Percentiles rank a stretch among this genome's conserved stretches.
phyloP scores from a whole-genome alignment of 331 rosid species.

The Pyrus hybrid region DNA sequence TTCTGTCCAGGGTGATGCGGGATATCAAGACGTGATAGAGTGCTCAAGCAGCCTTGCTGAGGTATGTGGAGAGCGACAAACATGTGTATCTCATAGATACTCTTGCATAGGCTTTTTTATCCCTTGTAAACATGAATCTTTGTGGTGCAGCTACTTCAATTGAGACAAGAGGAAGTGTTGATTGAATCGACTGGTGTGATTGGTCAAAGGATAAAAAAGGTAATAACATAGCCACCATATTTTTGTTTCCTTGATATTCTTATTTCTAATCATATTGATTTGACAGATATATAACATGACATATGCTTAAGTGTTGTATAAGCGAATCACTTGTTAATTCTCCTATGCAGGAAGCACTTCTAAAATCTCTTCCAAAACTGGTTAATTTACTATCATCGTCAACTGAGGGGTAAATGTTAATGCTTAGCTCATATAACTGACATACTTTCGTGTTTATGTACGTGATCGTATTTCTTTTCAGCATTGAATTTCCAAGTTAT shows the following conservation, averaged over 20 bases:
- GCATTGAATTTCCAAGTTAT: not conserved
- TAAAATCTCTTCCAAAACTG: conserved; percentile 40
- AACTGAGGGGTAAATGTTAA: conserved; percentile 25
- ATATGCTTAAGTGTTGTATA: not conserved
- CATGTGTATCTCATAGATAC: not conserved
- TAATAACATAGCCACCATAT: conserved; percentile 16
- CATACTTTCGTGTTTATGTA: not conserved
- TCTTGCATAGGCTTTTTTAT: not conserved
- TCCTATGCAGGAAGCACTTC: conserved; percentile 38
- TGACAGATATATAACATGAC: not conserved
- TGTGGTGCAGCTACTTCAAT: conserved; percentile 50
- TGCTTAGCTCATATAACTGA: not conserved
- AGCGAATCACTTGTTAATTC: not conserved
- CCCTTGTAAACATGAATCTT: not conserved
- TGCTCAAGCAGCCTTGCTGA: conserved; percentile 56
- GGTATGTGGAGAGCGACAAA: conserved; percentile 29
- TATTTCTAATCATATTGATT: not conserved
- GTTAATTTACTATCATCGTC: conserved; percentile 31
- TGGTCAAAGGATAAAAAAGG: conserved; percentile 90
- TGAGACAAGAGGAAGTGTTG: conserved; percentile 63
- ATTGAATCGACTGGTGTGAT: conserved; percentile 94
- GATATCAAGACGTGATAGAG: conserved; percentile 66
- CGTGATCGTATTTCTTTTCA: not conserved
- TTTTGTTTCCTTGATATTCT: not conserved
- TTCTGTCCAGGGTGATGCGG: conserved; percentile 74